Base-by-base conservation (phyloP, 164 flowering plant genomes). In the Magnolia kwangsiensis region DNA sequence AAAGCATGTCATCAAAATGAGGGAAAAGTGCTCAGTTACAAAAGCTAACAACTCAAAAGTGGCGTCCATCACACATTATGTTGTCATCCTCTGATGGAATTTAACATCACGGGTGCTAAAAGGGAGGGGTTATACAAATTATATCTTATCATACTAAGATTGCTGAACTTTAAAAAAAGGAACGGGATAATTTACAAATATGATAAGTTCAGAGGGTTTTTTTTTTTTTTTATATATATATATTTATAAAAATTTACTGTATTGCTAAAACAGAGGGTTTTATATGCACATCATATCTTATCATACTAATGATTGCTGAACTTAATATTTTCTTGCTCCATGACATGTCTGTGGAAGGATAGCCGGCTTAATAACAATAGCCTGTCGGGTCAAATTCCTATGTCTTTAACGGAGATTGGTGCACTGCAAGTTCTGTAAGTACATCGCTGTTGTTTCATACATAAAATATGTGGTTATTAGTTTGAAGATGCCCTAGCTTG, bases 291-390 rank as follows among this genome's bases (percentile, higher is more conserved):
- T 13, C 29, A 31, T 67, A 27, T 67, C 13, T 51, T 51, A 45
- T 49, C 21, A 64, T 50, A 23, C 63, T 20, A 11, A 45, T 51
- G 11, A 72, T 19, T 59, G 45, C 69, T 75, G 51, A 76, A 77
- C 16, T 50, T 72, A 75, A 77, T 79, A 71, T 67, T 72, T 23
- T 80, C 16, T 51, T 31, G 16, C 64, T 55, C 75, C 13, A 72
- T 79, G 68, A 55, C 63, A 63, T 82, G 69, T 78, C 49, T 84
- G 75, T 84, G 85, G 66, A 82, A 84, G 86, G 82, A 86, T 82
- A 90, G 94, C 64, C 91, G 94, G 84, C 92, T 90, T 63, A 90
- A 90, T 82, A 89, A 90, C 80, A 90, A 90, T 83, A 88, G 81
- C 80, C 72, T 90, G 79, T 50, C 86, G 0, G 91, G 91, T 18